Evolutionary conservation across 2,329 filamentous ascomycete species (phyloP).

Genomic region (Huntiella abstrusa): DNA sequence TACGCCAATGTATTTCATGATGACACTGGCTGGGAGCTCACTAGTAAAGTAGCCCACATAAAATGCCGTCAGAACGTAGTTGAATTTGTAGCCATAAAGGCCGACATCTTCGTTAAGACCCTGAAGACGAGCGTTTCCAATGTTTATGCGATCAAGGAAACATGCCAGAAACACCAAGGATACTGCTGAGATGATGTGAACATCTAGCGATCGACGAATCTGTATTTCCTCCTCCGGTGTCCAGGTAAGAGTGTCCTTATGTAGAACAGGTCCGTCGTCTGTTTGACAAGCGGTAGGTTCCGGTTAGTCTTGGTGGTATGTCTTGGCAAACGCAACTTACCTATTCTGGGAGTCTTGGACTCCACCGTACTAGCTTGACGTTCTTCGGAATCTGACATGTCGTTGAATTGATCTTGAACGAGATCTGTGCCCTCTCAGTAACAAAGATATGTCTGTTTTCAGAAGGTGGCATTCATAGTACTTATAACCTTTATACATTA

Average conservation of each 20-base stretch:
- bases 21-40: slow-evolving; percentile 35
- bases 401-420: too few species aligned
- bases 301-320: too few species aligned
- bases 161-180: slow-evolving; percentile 35
- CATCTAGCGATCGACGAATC: slow-evolving; percentile 33
- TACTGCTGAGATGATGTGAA: slow-evolving; percentile 30
- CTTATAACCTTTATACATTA: too few species aligned
- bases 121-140: slow-evolving; percentile 40
- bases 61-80: slow-evolving; percentile 38
- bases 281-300: too few species aligned
- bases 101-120: slow-evolving; percentile 30
- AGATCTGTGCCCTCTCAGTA: too few species aligned
- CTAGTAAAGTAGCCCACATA: slow-evolving; percentile 37
- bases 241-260: slow-evolving; percentile 18
- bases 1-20: slow-evolving; percentile 34
- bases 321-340: too few species aligned
- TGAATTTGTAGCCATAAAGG: slow-evolving; percentile 31
- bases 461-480: too few species aligned
- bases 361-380: too few species aligned
- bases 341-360: too few species aligned
- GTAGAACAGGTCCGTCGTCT: background rate
- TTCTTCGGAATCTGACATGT: too few species aligned
- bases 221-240: slow-evolving; percentile 29
- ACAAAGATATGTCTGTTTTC: too few species aligned
- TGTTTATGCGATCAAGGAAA: slow-evolving; percentile 49